These are phyloP conservation scores for Lophium mytilinum DNA, from an alignment of 495 filamentous ascomycete genomes.

Conservation along the genomic window DNA sequence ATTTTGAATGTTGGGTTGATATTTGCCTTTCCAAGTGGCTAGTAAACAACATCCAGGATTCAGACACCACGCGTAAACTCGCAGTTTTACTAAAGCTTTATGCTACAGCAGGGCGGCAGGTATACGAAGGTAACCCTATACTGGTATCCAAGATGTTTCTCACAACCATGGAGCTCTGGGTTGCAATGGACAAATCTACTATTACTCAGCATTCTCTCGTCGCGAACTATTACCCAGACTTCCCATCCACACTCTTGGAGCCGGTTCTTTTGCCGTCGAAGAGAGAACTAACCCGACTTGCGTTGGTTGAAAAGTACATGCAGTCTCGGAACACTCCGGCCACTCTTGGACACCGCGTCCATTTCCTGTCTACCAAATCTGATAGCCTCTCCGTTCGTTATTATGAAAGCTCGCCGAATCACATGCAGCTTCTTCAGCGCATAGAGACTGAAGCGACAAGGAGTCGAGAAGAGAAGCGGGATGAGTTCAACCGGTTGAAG, in stretches of 20 bases:
- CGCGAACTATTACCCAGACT: constrained; percentile 42
- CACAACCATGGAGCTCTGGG: constrained; percentile 54
- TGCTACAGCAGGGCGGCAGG: constrained; percentile 13
- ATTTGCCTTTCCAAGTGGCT: constrained; percentile 36
- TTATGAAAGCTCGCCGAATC: constrained; percentile 40
- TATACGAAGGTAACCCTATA: constrained; percentile 43
- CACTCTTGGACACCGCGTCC: neutral
- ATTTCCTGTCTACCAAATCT: constrained; percentile 35
- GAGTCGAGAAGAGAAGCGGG: constrained; percentile 34
- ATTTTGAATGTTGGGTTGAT: constrained; percentile 36
- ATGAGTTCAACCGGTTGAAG: constrained; percentile 36
- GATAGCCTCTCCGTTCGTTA: constrained; percentile 42
- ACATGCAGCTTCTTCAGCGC: constrained; percentile 32
- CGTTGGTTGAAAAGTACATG: constrained; percentile 45
- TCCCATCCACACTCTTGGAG: constrained; percentile 39
- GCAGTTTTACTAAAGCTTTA: constrained; percentile 32
- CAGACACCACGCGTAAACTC: constrained; percentile 29
- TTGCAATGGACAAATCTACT: constrained; percentile 49
- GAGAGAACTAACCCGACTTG: constrained; percentile 45
- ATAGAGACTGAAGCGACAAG: constrained; percentile 38
- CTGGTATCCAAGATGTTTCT: constrained; percentile 52
- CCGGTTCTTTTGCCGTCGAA: constrained; percentile 42
- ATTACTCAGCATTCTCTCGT: constrained; percentile 37
- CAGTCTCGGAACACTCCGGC: constrained; percentile 21
- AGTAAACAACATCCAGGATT: constrained; percentile 14